Evolutionary conservation across 2,329 filamentous ascomycete genomes (phyloP), one percentile per base, ranked within the genome.

Genomic region (Colletotrichum simmondsii): DNA sequence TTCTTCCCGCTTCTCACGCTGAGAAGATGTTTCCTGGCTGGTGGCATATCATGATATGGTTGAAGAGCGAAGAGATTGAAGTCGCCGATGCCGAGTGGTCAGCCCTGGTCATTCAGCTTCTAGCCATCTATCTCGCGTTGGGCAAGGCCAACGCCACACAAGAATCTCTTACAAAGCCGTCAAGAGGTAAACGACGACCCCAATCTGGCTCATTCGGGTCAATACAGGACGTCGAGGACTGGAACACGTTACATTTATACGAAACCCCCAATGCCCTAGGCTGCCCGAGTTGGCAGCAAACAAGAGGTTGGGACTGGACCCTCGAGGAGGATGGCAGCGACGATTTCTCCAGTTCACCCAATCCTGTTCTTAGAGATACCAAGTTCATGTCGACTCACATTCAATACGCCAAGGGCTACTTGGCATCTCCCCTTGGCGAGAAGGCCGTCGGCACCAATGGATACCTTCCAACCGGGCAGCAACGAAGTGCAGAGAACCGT

Each of bases 11-110:
- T 24, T 85, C 87, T 0, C 85, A 88, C 53, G 90, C 83, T 73
- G 92, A 85, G 83, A 93, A 85, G 30, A 82, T 95, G 11, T 83
- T 94, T 69, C 87, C 91, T 11, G 90, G 89, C 2, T 95, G 93
- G 92, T 93, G 93, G 88, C 92, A 94, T 78, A 87, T 90, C 24
- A 88, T 93, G 82, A 89, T 91, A 74, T 96, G 93, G 93, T 84
- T 94, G 53, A 83, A 84, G 35, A 78, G 82, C 12, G 86, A 87
- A 68, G 84, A 86, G 4, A 82, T 87, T 4, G 78, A 84, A 8
- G 79, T 86, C 16, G 81, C 82, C 4, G 87, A 92, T 74, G 70
- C 84, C 1, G 94, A 95, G 80, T 95, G 93, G 93, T 92, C 92
- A 4, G 89, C 91, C 2, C 80, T 93, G 59, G 86, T 91, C 3